Percentiles rank a stretch among this genome's conserved stretches.
Conservation (phyloP, 1,284 basidiomycete genomes). For the Trichosporon sp. region DNA sequence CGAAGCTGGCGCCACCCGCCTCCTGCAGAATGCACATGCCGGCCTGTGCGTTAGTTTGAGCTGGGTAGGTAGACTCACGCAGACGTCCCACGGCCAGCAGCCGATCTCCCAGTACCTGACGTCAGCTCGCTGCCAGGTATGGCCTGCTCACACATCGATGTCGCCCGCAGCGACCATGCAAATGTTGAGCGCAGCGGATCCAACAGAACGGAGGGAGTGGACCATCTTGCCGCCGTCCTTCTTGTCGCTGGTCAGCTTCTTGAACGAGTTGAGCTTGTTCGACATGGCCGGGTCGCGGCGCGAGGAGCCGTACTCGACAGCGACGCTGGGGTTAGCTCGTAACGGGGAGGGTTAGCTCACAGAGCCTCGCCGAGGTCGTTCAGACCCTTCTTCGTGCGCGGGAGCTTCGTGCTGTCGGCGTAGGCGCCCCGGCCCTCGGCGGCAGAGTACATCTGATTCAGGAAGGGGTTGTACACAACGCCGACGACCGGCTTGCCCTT, state of each 20-base stretch:
- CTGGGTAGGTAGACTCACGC: slow-evolving; percentile 59
- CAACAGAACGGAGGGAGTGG: slow-evolving; percentile 79
- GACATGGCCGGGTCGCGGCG: slow-evolving; percentile 67
- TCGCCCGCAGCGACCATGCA: slow-evolving; percentile 79
- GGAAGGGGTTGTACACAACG: slow-evolving; percentile 90
- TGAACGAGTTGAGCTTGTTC: slow-evolving; percentile 73
- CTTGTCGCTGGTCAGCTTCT: slow-evolving; percentile 74
- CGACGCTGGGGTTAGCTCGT: slow-evolving; percentile 59
- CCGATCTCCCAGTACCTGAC: slow-evolving; percentile 76
- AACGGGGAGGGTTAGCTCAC: slow-evolving; percentile 31
- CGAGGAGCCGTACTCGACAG: slow-evolving; percentile 87
- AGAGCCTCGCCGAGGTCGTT: slow-evolving; percentile 76
- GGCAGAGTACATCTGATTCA: slow-evolving; percentile 81
- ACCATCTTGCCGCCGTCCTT: slow-evolving; percentile 76
- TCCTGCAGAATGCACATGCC: slow-evolving; percentile 92
- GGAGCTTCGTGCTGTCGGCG: slow-evolving; percentile 63
- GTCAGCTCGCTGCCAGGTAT: slow-evolving; percentile 19
- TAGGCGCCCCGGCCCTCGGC: slow-evolving; percentile 77
- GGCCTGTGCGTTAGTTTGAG: slow-evolving; percentile 58
- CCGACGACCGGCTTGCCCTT: slow-evolving; percentile 78
- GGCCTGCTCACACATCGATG: slow-evolving; percentile 68
- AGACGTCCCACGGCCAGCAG: slow-evolving; percentile 84
- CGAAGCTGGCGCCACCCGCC: slow-evolving; percentile 77
- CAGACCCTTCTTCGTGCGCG: slow-evolving; percentile 75
- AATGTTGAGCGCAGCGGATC: slow-evolving; percentile 83